Evolutionary conservation across 2,329 filamentous ascomycete genomes (phyloP), one percentile per base, ranked within the genome.

Genomic region (Penicillium paneum): DNA sequence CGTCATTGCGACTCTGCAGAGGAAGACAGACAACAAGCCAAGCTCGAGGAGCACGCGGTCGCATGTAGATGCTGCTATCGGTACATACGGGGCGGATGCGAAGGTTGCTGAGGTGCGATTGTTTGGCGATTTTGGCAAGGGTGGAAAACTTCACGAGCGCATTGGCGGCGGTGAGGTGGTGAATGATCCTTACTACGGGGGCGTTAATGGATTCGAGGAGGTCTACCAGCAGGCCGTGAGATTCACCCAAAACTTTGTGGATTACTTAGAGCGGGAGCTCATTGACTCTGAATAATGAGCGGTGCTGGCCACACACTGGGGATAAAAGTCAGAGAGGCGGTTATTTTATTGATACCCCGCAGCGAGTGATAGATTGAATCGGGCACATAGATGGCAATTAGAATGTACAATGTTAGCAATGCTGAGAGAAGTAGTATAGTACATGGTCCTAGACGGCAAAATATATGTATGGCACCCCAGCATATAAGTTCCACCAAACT

Each of bases 121-220:
- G 45, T 97, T 94, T 76, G 94, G 94, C 31, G 88, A 92, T 64
- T 91, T 89, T 67, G 89, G 88, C 4, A 83, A 59, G 78, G 32
- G 82, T 69, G 67, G 83, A 75, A 64, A 62, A 26, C 35, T 75
- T 47, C 65, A 68, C 59, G 65, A 68, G 21, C 67, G 66, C 17
- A 64, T 71, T 12, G 73, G 72, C 8, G 71, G 68, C 63, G 79
- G 82, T 19, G 89, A 96, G 76, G 82, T 90, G 44, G 86, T 97
- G 8, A 78, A 83, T 55, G 94, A 97, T 72, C 94, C 94, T 13
- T 99, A 97, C 76, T 97, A 97, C 72, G 91, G 90, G n/a, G 91
- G 84, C 12, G 76, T 79, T 4, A 83, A 89, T 63, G 91, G 91
- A 2, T 97, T 97, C 69, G 84, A 88, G 65, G 83, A 81, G 67